Base-by-base conservation (phyloP, 148 eudicot genomes). In the Amaranthus cruentus region DNA sequence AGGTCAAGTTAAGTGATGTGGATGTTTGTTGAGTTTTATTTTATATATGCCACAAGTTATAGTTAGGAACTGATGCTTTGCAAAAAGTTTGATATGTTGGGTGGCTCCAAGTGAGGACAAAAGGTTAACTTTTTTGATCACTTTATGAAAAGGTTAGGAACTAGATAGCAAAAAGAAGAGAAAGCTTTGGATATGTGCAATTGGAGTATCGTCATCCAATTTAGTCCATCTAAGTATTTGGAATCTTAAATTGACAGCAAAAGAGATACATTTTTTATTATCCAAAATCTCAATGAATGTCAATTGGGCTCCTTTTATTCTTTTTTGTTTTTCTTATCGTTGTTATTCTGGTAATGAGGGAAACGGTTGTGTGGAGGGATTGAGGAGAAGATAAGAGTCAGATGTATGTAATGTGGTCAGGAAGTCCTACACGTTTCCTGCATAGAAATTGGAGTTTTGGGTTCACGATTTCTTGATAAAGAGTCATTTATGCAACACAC, bases 131-230 rank as follows among this genome's bases (percentile, higher is more conserved):
- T 70, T 28, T 28, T 28, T 28, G 38, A 28, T 28, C 38, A 28
- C 38, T 28, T 28, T 28, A 28, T 28, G 2, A 28, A 28, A 28
- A 28, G 38, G 38, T 28, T 28, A 28, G 38, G 38, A 47, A 47
- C n/a, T 66, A 14, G 59, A 77, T 71, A 77, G 59, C 7, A 5
- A 55, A 21, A 38, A 64, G 14, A 53, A 28, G 38, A 47, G 42
- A 74, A 54, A 61, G 56, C 4, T n/a, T 6, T 21, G 74, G 70
- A 53, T 21, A 44, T 62, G 62, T 15, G 71, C 18, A 48, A 55
- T 42, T 75, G 68, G 66, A 75, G 68, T 75, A 70, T 71, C 76
- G 58, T 50, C 69, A 66, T 80, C 79, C 58, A 58, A 42, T 53
- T 9, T 46, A 49, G 78, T 64, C 38, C 38, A 28, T 28, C 38